These are phyloP conservation scores for Axilococcus clingmanii DNA, from an alignment of 139 green algal genomes.

Conservation along the genomic window DNA sequence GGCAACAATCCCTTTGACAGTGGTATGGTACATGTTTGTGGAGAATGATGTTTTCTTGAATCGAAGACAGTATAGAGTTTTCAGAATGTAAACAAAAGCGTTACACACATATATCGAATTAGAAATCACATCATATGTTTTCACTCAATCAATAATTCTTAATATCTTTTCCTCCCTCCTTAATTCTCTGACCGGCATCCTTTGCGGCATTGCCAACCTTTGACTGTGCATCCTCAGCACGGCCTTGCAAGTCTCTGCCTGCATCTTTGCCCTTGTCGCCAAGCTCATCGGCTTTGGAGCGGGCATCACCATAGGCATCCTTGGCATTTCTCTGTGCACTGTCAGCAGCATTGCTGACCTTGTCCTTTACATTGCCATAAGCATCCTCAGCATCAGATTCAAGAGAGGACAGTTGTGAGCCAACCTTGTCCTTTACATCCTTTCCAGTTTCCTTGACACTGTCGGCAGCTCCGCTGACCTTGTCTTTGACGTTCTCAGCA, in stretches of 20 bases:
- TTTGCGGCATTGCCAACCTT: not conserved
- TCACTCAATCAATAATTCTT: not conserved
- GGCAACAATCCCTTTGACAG: constrained; percentile 53
- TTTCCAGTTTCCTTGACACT: not conserved
- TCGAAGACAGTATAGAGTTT: no score
- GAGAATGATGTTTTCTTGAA: constrained; percentile 3
- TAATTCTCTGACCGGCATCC: constrained; percentile 8
- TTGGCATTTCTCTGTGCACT: not conserved
- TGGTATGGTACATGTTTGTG: constrained; percentile 65
- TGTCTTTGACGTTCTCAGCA: constrained; percentile 4
- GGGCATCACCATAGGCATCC: not conserved
- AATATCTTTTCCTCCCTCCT: constrained; percentile 2
- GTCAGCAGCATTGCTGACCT: constrained; percentile 1
- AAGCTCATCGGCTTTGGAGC: constrained; percentile 3
- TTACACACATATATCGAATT: no score
- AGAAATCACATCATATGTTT: not conserved
- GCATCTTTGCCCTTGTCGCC: not conserved
- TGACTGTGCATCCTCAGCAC: not conserved
- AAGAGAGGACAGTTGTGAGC: no score
- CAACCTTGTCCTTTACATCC: constrained; percentile 3
- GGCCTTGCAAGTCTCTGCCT: not conserved
- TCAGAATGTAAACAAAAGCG: no score
- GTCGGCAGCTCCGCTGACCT: not conserved
- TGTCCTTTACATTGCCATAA: no score
- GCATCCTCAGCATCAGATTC: no score